Conservation (phyloP, 441 rosid genomes). For the Lepidium campestre region DNA sequence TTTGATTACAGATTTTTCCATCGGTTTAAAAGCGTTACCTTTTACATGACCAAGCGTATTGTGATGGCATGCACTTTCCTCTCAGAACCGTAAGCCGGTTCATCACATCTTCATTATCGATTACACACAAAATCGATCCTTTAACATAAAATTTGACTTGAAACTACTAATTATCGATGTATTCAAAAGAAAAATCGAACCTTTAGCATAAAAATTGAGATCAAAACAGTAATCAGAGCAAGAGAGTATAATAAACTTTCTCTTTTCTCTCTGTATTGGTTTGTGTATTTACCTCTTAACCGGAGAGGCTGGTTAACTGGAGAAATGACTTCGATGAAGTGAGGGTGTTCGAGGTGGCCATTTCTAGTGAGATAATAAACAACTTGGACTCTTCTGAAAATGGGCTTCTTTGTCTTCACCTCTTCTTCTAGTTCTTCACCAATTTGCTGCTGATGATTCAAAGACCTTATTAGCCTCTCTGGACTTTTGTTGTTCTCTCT, state of each 20-base stretch:
- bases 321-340: conserved; percentile 68
- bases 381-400: conserved; percentile 55
- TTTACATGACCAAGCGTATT: conserved; percentile 94
- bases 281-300: conserved; percentile 44
- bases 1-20: background rate
- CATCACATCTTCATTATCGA: conserved; percentile 44
- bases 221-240: background rate
- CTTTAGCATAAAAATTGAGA: background rate
- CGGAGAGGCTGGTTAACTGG: conserved; percentile 71
- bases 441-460: conserved; percentile 7
- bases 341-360: conserved; percentile 93
- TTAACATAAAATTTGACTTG: background rate
- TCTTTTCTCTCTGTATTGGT: background rate
- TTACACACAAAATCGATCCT: background rate
- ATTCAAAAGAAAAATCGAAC: background rate
- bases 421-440: conserved; percentile 15
- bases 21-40: conserved; percentile 36
- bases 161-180: background rate
- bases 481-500: conserved; percentile 26
- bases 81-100: conserved; percentile 64
- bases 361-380: conserved; percentile 82
- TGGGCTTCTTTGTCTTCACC: conserved; percentile 24
- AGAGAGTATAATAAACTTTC: background rate
- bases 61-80: conserved; percentile 76
- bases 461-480: conserved; percentile 22